Evolutionary conservation across 2,329 filamentous ascomycete genomes (phyloP).

Genomic region (Harringtonia lauricola): DNA sequence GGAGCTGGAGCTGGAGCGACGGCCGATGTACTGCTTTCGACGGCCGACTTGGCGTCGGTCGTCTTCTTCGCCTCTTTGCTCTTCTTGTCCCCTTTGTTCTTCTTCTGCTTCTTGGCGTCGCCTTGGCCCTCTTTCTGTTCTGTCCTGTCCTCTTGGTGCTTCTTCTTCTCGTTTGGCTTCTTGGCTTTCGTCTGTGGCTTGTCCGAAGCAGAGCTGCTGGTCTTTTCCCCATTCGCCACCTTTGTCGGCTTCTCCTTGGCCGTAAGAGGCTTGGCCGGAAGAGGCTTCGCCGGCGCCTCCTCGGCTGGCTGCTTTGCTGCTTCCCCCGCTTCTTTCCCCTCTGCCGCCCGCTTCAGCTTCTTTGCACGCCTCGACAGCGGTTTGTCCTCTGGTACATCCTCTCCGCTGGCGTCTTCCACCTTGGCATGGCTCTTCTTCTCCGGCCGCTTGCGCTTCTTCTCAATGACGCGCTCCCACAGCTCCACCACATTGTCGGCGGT

Average conservation of each 20-base stretch:
- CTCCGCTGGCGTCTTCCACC: neutral
- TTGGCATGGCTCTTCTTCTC: constrained; percentile 10
- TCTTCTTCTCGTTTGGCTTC: constrained; percentile 10
- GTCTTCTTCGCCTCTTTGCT: constrained; percentile 15
- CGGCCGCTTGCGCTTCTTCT: constrained; percentile 39
- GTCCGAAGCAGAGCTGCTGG: no score
- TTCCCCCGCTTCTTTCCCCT: neutral
- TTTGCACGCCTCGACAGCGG: constrained; percentile 8
- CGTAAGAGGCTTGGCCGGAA: no score
- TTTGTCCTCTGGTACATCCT: neutral
- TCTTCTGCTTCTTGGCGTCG: constrained; percentile 8
- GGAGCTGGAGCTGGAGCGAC: constrained; percentile 16
- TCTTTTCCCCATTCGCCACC: no score
- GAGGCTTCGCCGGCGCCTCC: constrained; percentile 5
- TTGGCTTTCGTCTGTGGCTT: neutral
- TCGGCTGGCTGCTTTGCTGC: constrained; percentile 5
- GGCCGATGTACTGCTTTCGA: no score
- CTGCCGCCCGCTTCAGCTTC: constrained; percentile 13
- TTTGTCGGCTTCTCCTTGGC: constrained; percentile 3
- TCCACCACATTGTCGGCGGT: constrained; percentile 62
- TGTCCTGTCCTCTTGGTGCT: constrained; percentile 13
- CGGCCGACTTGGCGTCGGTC: constrained; percentile 2
- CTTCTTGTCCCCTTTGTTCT: constrained; percentile 18
- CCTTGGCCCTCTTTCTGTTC: constrained; percentile 9
- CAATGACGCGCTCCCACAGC: constrained; percentile 71